A percentile compares a stretch with the other conserved stretches of the same genome.
These are phyloP conservation scores for Globomyces sp. DNA, from an alignment of 371 early-diverging fungal genomes.

Conservation along the genomic window DNA sequence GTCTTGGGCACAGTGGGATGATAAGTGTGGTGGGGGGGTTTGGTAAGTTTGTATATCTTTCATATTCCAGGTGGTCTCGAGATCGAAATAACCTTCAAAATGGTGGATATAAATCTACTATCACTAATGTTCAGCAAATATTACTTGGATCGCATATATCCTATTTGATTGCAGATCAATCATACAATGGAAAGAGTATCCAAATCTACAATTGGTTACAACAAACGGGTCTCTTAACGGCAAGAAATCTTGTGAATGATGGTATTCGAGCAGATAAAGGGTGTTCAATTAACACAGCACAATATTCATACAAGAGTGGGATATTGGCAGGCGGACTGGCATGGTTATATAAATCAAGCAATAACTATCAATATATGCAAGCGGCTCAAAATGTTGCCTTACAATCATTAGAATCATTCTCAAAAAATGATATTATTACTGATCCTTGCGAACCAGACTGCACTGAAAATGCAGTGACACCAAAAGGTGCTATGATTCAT, in stretches of 20 bases:
- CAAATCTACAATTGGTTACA: slow-evolving; percentile 37
- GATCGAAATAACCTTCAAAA: background rate
- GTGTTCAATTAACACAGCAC: background rate
- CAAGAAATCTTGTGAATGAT: slow-evolving; percentile 29
- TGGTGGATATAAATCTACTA: slow-evolving; percentile 39
- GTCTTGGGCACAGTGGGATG: slow-evolving; percentile 34
- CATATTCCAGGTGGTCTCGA: slow-evolving; percentile 5
- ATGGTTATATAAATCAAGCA: slow-evolving; percentile 25
- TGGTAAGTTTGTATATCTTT: slow-evolving; percentile 14
- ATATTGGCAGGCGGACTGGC: slow-evolving; percentile 25
- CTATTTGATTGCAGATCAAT: slow-evolving; percentile 25
- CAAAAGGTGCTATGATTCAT: slow-evolving; percentile 23
- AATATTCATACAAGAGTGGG: slow-evolving; percentile 31
- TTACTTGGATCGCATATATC: slow-evolving; percentile 30
- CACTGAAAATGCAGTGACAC: slow-evolving; percentile 14
- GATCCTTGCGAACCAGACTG: slow-evolving; percentile 27
- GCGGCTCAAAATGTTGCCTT: slow-evolving; percentile 19
- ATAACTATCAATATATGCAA: slow-evolving; percentile 19
- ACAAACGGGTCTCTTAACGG: slow-evolving; percentile 15
- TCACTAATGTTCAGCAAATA: slow-evolving; percentile 39
- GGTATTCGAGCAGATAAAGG: slow-evolving; percentile 23
- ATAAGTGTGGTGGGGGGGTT: slow-evolving; percentile 14
- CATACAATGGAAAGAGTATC: slow-evolving; percentile 25
- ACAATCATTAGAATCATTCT: slow-evolving; percentile 17
- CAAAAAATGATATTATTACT: slow-evolving; percentile 16